A percentile compares a stretch with the other conserved stretches of the same genome.
phyloP scores from a whole-genome alignment of 169 alveolate species.

The Amoebophrya sp. region DNA sequence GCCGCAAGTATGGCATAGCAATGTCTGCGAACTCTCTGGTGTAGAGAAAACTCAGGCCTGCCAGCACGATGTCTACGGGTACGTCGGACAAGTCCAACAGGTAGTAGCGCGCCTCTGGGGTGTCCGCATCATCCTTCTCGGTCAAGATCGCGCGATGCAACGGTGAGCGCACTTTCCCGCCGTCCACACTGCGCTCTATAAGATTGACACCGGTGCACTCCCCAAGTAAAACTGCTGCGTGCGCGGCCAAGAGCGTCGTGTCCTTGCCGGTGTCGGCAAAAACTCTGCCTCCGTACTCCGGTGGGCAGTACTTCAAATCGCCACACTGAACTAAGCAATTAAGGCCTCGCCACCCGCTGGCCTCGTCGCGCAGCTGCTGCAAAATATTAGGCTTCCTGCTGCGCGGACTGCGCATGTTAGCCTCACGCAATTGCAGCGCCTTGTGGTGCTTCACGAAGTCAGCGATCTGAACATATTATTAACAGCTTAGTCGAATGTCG shows the following conservation, averaged over 20 bases:
- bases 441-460: not conserved
- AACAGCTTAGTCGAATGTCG: too few species aligned
- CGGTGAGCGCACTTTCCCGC: not conserved
- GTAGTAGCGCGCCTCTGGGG: not conserved
- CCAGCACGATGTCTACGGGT: not conserved
- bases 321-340: not conserved
- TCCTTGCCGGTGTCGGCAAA: not conserved
- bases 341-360: too few species aligned
- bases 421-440: too few species aligned
- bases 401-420: too few species aligned
- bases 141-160: not conserved
- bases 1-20: slow-evolving; percentile 1
- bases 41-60: not conserved
- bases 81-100: not conserved
- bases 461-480: too few species aligned
- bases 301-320: not conserved
- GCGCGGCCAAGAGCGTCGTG: not conserved
- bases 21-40: slow-evolving; percentile 6
- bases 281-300: not conserved
- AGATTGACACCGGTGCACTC: not conserved
- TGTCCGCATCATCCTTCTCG: not conserved
- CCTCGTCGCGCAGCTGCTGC: too few species aligned
- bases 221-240: not conserved
- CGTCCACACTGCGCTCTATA: not conserved
- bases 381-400: too few species aligned